Conservation (phyloP, 1,284 basidiomycete species). For the Blastosporella zonata region DNA sequence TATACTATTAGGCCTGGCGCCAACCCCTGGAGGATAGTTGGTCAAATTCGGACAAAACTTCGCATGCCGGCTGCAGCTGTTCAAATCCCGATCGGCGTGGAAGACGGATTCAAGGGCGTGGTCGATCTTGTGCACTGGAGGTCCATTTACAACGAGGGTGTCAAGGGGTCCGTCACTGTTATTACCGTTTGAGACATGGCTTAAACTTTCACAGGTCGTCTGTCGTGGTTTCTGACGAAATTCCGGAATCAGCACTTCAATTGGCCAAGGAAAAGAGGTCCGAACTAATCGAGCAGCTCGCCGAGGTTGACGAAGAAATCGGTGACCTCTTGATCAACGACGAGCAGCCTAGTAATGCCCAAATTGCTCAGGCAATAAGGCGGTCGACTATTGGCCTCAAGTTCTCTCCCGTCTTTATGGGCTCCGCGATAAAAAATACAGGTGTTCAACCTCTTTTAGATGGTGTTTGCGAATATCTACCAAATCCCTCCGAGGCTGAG, state of each 20-base stretch:
- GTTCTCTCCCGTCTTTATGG: constrained; percentile 96
- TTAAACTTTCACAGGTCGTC: constrained; percentile 50
- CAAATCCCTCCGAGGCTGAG: constrained; percentile 81
- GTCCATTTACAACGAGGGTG: constrained; percentile 91
- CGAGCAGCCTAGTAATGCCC: constrained; percentile 65
- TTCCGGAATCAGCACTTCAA: constrained; percentile 73
- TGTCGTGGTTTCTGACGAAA: constrained; percentile 85
- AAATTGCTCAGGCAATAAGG: constrained; percentile 85
- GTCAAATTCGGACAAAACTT: constrained; percentile 91
- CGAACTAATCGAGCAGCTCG: constrained; percentile 93
- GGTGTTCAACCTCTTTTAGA: constrained; percentile 94
- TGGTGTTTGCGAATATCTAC: constrained; percentile 94
- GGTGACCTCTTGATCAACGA: constrained; percentile 92
- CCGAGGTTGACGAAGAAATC: constrained; percentile 94
- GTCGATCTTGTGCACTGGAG: constrained; percentile 96
- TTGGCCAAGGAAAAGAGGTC: constrained; percentile 81
- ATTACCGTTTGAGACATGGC: neutral
- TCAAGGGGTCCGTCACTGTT: constrained; percentile 75
- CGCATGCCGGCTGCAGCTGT: constrained; percentile 94
- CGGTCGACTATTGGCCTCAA: constrained; percentile 86
- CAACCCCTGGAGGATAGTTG: constrained; percentile 94
- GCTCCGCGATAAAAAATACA: constrained; percentile 98
- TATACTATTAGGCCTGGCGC: constrained; percentile 76
- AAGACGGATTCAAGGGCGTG: constrained; percentile 86
- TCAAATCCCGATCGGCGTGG: constrained; percentile 92